Conservation (phyloP, 148 eudicot genomes). For the Dianthus caryophyllus region DNA sequence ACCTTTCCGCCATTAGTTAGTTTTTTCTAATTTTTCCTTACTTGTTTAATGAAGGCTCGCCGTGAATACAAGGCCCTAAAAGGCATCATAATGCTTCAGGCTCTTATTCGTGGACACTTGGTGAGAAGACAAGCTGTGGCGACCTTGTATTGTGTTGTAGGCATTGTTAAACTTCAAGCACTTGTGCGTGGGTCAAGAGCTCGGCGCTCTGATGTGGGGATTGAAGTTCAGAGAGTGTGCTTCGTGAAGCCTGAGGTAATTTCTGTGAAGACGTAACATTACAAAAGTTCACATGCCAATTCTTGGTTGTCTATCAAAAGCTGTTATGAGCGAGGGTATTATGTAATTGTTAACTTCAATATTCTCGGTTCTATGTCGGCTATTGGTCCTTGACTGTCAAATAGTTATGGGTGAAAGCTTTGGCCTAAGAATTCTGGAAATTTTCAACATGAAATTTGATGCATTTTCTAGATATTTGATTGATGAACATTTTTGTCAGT, state of each 20-base stretch:
- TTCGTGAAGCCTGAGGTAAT: conserved; percentile 39
- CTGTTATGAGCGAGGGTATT: not conserved
- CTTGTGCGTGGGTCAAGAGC: conserved; percentile 47
- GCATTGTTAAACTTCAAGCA: conserved; percentile 53
- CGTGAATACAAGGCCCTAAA: conserved; percentile 56
- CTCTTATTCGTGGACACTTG: conserved; percentile 58
- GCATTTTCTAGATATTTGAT: not conserved
- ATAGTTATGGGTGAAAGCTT: not conserved
- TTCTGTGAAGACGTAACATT: not conserved
- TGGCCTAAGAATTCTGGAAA: not conserved
- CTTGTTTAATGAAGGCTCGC: conserved; percentile 47
- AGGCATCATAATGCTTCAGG: conserved; percentile 63
- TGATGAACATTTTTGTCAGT: not conserved
- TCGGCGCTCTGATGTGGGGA: conserved; percentile 43
- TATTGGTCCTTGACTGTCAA: not conserved
- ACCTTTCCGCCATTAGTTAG: not conserved
- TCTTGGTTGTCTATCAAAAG: not conserved
- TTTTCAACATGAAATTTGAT: not conserved
- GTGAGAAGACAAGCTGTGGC: conserved; percentile 59
- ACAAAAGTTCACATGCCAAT: not conserved
- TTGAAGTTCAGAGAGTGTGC: conserved; percentile 46
- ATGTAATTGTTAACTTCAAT: not conserved
- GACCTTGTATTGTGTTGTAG: conserved; percentile 39
- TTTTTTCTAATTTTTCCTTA: conserved; percentile 6
- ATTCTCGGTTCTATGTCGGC: not conserved